phyloP scores from a whole-genome alignment of 805 yeast genomes.

The Candida takata region DNA sequence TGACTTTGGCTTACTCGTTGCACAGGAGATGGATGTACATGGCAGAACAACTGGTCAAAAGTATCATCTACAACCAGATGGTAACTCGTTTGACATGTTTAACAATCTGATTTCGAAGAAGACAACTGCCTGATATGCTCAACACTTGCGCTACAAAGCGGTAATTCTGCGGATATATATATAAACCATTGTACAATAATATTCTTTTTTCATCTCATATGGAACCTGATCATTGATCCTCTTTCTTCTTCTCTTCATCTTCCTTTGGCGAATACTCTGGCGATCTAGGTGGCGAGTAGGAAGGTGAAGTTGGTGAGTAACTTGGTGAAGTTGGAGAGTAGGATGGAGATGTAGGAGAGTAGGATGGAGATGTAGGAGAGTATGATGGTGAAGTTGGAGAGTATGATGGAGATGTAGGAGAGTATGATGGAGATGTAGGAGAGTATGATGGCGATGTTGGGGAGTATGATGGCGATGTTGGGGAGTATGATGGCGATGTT shows the following conservation, averaged over 20 bases:
- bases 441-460: slow-evolving; percentile 67
- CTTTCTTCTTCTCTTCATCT: slow-evolving; percentile 8
- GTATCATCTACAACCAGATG: slow-evolving; percentile 88
- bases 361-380: slow-evolving; percentile 66
- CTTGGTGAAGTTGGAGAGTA: slow-evolving; percentile 81
- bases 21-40: slow-evolving; percentile 50
- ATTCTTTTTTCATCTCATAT: slow-evolving; percentile 1
- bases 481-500: slow-evolving; percentile 62
- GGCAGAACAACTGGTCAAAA: slow-evolving; percentile 44
- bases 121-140: slow-evolving; percentile 1
- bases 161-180: neutral
- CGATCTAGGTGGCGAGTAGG: slow-evolving; percentile 47
- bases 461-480: slow-evolving; percentile 67
- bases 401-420: slow-evolving; percentile 67
- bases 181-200: slow-evolving; percentile 1
- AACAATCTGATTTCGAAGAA: slow-evolving; percentile 75
- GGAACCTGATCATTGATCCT: too few species aligned
- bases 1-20: slow-evolving; percentile 80
- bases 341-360: slow-evolving; percentile 73
- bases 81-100: slow-evolving; percentile 94
- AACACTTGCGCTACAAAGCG: too few species aligned
- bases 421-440: slow-evolving; percentile 64
- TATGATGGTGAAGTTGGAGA: slow-evolving; percentile 71
- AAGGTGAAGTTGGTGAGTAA: slow-evolving; percentile 70
- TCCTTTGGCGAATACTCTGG: slow-evolving; percentile 12